Conservation (phyloP, 768 basidiomycete species). For the Tylopilus cervinicoccineus region DNA sequence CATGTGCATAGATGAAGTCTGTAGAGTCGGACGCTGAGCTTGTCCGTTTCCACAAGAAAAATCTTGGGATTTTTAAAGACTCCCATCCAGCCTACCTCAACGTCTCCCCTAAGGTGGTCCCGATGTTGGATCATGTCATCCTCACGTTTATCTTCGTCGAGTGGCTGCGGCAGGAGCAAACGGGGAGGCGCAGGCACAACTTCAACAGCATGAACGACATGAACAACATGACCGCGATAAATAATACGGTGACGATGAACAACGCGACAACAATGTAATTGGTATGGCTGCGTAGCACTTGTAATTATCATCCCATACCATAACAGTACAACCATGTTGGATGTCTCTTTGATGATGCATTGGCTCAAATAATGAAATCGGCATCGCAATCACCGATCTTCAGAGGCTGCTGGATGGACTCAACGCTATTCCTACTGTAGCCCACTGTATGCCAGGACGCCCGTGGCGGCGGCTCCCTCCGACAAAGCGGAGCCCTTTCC, state of each 20-base stretch:
- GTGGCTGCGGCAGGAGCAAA: slow-evolving; percentile 12
- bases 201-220: background rate
- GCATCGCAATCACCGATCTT: too few species aligned
- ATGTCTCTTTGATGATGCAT: too few species aligned
- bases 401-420: too few species aligned
- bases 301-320: too few species aligned
- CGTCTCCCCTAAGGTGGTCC: slow-evolving; percentile 11
- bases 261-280: background rate
- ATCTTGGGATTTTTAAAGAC: slow-evolving; percentile 16
- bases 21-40: slow-evolving; percentile 12
- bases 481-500: too few species aligned
- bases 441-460: too few species aligned
- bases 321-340: too few species aligned
- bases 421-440: too few species aligned
- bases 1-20: slow-evolving; percentile 17
- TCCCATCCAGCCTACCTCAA: slow-evolving; percentile 23
- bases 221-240: background rate
- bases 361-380: too few species aligned
- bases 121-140: slow-evolving; percentile 25
- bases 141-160: slow-evolving; percentile 25
- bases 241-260: background rate
- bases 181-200: background rate
- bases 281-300: background rate
- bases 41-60: slow-evolving; percentile 24
- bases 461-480: too few species aligned